These are phyloP conservation scores for Nicotiana undulata DNA, from an alignment of 257 asterid genomes.

Conservation along the genomic window DNA sequence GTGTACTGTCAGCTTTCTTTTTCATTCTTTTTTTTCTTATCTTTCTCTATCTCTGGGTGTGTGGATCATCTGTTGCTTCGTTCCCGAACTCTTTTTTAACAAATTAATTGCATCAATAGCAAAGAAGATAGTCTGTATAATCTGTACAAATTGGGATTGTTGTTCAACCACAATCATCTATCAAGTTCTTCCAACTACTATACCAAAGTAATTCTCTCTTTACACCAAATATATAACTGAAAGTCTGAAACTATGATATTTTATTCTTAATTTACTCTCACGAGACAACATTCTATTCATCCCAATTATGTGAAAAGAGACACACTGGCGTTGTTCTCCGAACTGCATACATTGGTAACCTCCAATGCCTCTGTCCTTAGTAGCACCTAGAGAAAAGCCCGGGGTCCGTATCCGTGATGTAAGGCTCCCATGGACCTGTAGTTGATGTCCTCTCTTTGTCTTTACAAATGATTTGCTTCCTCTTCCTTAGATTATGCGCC, in stretches of 20 bases:
- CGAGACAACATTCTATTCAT: not conserved
- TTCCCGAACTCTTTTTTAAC: not conserved
- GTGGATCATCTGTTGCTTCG: not conserved
- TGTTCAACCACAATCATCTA: not conserved
- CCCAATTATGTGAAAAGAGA: not conserved
- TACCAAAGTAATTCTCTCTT: not conserved
- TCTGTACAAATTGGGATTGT: not conserved
- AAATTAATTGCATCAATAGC: not conserved
- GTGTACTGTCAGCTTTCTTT: constrained; percentile 19
- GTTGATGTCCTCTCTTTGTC: not conserved
- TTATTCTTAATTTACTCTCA: not conserved
- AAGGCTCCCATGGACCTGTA: not conserved
- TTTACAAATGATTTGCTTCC: not conserved
- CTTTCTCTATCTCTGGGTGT: not conserved
- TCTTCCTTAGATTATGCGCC: not conserved
- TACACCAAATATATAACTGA: not conserved
- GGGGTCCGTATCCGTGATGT: not conserved
- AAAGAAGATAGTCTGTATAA: not conserved
- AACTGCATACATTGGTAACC: not conserved
- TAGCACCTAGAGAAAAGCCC: not conserved
- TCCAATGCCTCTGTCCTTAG: not conserved
- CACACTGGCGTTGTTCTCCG: not conserved
- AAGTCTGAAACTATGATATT: not conserved
- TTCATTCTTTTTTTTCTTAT: not conserved
- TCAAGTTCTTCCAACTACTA: not conserved